Conservation (phyloP, 2,329 filamentous ascomycete species). For the Ceratocystis destructans region DNA sequence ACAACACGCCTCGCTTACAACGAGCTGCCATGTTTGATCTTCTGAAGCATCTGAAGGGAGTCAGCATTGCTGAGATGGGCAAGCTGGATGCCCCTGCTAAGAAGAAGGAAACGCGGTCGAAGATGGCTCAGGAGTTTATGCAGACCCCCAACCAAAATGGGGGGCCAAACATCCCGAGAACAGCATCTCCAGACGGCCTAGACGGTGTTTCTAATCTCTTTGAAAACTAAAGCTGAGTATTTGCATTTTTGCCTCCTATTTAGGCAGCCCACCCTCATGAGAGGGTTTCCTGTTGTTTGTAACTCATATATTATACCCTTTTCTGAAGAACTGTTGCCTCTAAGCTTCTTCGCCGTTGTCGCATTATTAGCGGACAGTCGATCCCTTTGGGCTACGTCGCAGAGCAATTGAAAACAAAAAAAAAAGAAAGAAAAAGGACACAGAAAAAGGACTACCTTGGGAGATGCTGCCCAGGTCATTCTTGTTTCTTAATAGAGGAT, state of each 20-base stretch:
- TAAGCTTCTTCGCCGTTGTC: background rate
- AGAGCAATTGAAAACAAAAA: background rate
- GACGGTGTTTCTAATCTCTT: constrained; percentile 44
- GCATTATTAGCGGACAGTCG: background rate
- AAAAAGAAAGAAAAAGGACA: background rate
- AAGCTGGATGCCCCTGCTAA: constrained; percentile 50
- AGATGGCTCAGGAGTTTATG: constrained; percentile 55
- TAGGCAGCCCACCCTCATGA: background rate
- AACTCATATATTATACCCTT: background rate
- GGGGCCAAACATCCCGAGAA: constrained; percentile 20
- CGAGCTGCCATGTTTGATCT: constrained; percentile 71
- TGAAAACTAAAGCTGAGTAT: constrained; percentile 24
- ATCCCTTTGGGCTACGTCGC: background rate
- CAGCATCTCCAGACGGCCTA: constrained; percentile 36
- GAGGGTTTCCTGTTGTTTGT: background rate
- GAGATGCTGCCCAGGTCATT: background rate
- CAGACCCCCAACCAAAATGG: constrained; percentile 31
- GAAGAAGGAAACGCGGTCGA: constrained; percentile 38
- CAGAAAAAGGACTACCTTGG: background rate
- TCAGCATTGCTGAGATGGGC: constrained; percentile 87
- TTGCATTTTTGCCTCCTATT: background rate
- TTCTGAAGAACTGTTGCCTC: background rate
- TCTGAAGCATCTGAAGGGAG: constrained; percentile 71
- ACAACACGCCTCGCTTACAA: constrained; percentile 57
- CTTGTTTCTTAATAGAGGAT: constrained; percentile 11